Percentiles rank a stretch among this genome's conserved stretches.
phyloP scores from a whole-genome alignment of 345 rosid species.

The Jatropha curcas region DNA sequence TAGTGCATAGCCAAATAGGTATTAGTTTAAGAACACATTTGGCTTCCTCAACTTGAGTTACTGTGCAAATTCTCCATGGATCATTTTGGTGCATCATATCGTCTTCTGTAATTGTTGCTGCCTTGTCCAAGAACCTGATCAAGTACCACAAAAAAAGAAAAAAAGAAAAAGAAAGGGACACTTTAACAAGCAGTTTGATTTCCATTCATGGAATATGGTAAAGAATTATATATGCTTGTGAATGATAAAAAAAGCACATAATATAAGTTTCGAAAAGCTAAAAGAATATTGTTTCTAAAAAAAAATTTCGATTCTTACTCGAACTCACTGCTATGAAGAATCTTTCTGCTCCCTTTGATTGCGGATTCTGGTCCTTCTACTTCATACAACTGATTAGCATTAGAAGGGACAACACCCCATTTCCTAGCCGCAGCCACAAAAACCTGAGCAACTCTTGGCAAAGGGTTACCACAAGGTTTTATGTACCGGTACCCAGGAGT shows the following conservation, averaged over 20 bases:
- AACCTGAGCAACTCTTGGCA: constrained; percentile 76
- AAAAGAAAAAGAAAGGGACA: neutral
- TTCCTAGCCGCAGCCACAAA: constrained; percentile 54
- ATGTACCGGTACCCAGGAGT: constrained; percentile 46
- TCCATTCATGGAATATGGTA: neutral
- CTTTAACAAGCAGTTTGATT: neutral
- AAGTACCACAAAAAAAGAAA: neutral
- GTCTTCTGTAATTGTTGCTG: constrained; percentile 62
- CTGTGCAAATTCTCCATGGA: constrained; percentile 80
- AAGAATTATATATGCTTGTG: too few relatives aligned
- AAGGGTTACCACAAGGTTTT: constrained; percentile 64
- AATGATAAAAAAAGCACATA: too few relatives aligned
- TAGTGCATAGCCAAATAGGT: constrained; percentile 73
- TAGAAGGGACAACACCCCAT: constrained; percentile 40
- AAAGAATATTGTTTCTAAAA: too few relatives aligned
- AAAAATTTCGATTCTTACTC: constrained; percentile 23
- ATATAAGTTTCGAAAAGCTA: too few relatives aligned
- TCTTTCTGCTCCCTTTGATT: constrained; percentile 83
- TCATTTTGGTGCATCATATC: constrained; percentile 37
- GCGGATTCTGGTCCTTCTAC: constrained; percentile 65
- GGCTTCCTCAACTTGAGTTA: constrained; percentile 84
- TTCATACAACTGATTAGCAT: constrained; percentile 50
- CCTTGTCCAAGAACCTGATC: constrained; percentile 75
- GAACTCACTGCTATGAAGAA: constrained; percentile 58
- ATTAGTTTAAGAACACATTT: constrained; percentile 67